phyloP scores from a whole-genome alignment of 2,329 filamentous ascomycete genomes.

The Rosellinia necatrix region DNA sequence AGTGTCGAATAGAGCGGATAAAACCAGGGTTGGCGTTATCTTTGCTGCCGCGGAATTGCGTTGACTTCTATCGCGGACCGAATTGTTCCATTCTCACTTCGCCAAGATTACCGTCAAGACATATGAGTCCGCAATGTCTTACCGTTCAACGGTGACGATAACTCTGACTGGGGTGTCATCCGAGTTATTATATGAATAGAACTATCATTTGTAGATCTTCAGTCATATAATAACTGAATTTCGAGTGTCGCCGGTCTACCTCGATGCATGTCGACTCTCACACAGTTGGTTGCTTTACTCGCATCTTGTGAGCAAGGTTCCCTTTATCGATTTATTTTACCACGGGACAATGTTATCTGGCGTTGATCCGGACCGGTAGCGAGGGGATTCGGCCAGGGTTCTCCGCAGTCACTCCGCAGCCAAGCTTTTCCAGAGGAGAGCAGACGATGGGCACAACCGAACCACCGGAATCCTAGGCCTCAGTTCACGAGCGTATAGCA shows the following conservation, averaged over 20 bases:
- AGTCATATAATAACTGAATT: too few relatives aligned
- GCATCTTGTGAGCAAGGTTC: not conserved
- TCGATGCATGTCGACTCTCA: too few relatives aligned
- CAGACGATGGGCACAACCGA: slow-evolving; percentile 4
- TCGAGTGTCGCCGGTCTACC: too few relatives aligned
- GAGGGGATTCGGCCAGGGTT: slow-evolving; percentile 9
- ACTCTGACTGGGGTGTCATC: not conserved
- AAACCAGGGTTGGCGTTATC: too few relatives aligned
- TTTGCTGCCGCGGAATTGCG: too few relatives aligned
- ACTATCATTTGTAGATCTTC: too few relatives aligned
- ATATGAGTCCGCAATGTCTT: not conserved
- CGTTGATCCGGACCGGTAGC: not conserved
- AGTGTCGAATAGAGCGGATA: too few relatives aligned
- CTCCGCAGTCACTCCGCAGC: slow-evolving; percentile 22
- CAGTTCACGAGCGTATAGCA: not conserved
- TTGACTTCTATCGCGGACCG: too few relatives aligned
- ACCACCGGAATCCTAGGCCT: slow-evolving; percentile 3
- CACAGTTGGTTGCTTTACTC: too few relatives aligned
- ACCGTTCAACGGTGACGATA: too few relatives aligned
- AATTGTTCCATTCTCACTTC: too few relatives aligned
- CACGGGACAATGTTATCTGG: not conserved
- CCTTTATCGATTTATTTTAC: not conserved
- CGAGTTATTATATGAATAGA: too few relatives aligned
- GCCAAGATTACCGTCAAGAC: not conserved
- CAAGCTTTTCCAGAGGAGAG: not conserved